Evolutionary conservation across 75 land plant genomes (phyloP).

Genomic region (Cupressus sempervirens): DNA sequence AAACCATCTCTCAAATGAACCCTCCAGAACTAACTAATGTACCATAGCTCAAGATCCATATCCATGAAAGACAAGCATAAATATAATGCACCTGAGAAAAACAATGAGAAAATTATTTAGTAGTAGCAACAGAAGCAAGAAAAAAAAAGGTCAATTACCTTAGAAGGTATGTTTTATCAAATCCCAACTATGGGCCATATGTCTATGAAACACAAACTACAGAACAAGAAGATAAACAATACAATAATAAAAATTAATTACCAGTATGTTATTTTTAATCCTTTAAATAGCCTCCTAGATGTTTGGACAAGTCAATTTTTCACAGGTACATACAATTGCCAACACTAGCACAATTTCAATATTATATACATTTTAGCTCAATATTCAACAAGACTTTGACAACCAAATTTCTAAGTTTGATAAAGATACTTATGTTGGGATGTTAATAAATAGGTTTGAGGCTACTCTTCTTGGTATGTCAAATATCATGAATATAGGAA

Average conservation of each 20-base stretch:
- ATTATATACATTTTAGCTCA: background rate
- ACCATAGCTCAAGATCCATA: too few species aligned
- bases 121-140: background rate
- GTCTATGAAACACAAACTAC: background rate
- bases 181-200: background rate
- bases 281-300: background rate
- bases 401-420: background rate
- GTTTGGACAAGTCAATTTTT: background rate
- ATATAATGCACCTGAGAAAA: too few species aligned
- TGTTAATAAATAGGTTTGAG: background rate
- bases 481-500: background rate
- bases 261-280: background rate
- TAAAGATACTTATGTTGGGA: background rate
- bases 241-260: background rate
- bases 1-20: too few species aligned
- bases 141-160: background rate
- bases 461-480: background rate
- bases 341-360: background rate
- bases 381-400: background rate
- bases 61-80: too few species aligned
- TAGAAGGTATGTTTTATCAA: background rate
- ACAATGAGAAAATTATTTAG: too few species aligned
- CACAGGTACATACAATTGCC: background rate
- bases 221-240: background rate
- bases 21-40: too few species aligned